phyloP scores from a whole-genome alignment of 1,284 basidiomycete species.

The Irpex sp. region DNA sequence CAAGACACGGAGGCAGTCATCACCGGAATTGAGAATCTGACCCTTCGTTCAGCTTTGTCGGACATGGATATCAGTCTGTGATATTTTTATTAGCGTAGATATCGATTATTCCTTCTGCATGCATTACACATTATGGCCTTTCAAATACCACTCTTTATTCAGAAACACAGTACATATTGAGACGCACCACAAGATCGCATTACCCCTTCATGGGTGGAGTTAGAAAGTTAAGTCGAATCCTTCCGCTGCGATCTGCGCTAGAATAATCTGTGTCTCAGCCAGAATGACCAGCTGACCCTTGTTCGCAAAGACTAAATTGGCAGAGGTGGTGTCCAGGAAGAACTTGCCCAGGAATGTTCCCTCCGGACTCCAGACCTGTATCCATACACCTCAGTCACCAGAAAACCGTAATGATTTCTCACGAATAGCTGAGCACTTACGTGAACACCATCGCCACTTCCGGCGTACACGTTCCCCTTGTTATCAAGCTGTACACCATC shows the following conservation, averaged over 20 bases:
- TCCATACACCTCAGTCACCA: neutral
- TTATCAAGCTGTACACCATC: slow-evolving; percentile 56
- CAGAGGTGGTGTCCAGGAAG: slow-evolving; percentile 50
- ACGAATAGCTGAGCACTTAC: slow-evolving; percentile 25
- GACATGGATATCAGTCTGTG: slow-evolving; percentile 17
- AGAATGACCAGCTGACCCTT: slow-evolving; percentile 59
- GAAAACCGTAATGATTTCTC: slow-evolving; percentile 1
- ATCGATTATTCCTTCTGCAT: neutral
- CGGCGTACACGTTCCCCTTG: slow-evolving; percentile 64
- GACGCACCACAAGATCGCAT: neutral
- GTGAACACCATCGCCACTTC: slow-evolving; percentile 69
- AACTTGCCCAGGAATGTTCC: slow-evolving; percentile 73
- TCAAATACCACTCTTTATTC: neutral
- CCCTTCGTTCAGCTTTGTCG: slow-evolving; percentile 13
- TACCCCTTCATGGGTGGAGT: neutral
- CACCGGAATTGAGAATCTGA: slow-evolving; percentile 19
- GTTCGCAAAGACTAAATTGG: slow-evolving; percentile 68
- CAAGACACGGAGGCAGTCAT: slow-evolving; percentile 15
- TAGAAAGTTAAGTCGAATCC: slow-evolving; percentile 26
- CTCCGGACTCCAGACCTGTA: slow-evolving; percentile 54
- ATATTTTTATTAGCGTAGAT: neutral
- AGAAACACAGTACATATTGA: neutral
- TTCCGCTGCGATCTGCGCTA: slow-evolving; percentile 48
- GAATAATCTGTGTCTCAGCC: slow-evolving; percentile 60
- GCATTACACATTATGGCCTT: neutral